Evolutionary conservation across 768 basidiomycete genomes (phyloP), one percentile per base, ranked within the genome.

Genomic region (Termitomyces sp.): DNA sequence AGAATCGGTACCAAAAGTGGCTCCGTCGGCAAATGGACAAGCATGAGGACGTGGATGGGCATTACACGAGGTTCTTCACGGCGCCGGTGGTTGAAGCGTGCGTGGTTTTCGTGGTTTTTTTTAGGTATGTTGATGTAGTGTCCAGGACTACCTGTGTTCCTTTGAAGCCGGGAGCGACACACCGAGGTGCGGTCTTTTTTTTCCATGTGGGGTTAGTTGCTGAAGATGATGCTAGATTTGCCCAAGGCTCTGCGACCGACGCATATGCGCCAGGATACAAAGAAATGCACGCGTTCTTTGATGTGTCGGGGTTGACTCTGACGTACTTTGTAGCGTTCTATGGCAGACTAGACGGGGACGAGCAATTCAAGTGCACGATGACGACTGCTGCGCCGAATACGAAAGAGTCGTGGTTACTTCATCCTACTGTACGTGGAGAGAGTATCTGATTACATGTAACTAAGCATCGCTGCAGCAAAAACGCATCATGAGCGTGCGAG

Each of bases 401-500:
- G 3, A 87, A 88, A 58, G 71, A 74, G 46, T 69, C 72, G 36
- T 75, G 72, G 67, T 67, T 77, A 4, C 65, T 83, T 2, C 82
- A 83, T 61, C 80, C 79, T 33, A 60, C 67, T 28, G 78, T 75
- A 63, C 30, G 71, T 68, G 36, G 16, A 30, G 38, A 50, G 1
- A 20, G 23, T 2, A 9, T 32, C 41, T 26, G 18, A 41, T 35
- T 3, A 35, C n/a, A 20, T 43, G 40, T 43, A 43, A 20, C 41
- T 43, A 4, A 43, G n/a, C 30, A 3, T 2, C 0, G 33, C 5
- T 18, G 50, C 64, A 91, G 86, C 88, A 91, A 87, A 84, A 83
- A 63, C 82, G 91, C 7, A 80, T 89, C 28, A 66, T 89, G 43
- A 86, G 77, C 4, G 80, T 90, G 14, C 76, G 82, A 35, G 89